Evolutionary conservation across 768 basidiomycete genomes (phyloP).

Genomic region (Kwoniella shandongensis): DNA sequence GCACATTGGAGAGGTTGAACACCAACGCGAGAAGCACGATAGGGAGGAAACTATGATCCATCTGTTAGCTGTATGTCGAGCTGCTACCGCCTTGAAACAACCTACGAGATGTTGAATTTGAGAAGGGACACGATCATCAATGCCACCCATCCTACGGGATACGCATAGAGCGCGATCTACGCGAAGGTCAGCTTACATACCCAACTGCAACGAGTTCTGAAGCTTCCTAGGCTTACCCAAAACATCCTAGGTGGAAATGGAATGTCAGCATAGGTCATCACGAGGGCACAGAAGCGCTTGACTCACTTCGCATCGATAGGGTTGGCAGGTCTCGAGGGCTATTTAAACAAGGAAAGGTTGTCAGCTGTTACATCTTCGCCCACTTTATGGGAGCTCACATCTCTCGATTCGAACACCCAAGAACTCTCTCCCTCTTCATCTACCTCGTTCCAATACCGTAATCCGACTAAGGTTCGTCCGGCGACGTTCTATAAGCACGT

Average conservation of each 20-base stretch:
- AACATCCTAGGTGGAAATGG: constrained; percentile 67
- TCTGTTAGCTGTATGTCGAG: neutral
- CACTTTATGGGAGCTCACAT: constrained; percentile 61
- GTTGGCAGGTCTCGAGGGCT: constrained; percentile 88
- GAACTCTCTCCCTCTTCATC: constrained; percentile 94
- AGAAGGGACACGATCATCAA: constrained; percentile 85
- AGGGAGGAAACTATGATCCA: constrained; percentile 72
- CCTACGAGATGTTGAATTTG: constrained; percentile 83
- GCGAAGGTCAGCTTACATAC: constrained; percentile 11
- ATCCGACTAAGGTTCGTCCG: constrained; percentile 86
- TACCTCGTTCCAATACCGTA: constrained; percentile 98
- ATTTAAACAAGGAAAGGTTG: neutral
- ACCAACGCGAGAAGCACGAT: constrained; percentile 91
- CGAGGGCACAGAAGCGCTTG: neutral
- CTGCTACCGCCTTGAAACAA: constrained; percentile 25
- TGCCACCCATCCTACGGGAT: constrained; percentile 82
- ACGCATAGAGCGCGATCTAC: constrained; percentile 82
- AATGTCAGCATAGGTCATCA: constrained; percentile 15
- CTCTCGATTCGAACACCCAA: constrained; percentile 97
- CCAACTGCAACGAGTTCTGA: neutral
- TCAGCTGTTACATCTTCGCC: neutral
- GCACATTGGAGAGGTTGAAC: constrained; percentile 92
- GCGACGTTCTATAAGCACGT: constrained; percentile 82
- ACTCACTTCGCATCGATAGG: constrained; percentile 79
- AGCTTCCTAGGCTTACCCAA: constrained; percentile 63